These are phyloP conservation scores for Mycena latifolia DNA, from an alignment of 768 basidiomycete genomes.

Conservation along the genomic window DNA sequence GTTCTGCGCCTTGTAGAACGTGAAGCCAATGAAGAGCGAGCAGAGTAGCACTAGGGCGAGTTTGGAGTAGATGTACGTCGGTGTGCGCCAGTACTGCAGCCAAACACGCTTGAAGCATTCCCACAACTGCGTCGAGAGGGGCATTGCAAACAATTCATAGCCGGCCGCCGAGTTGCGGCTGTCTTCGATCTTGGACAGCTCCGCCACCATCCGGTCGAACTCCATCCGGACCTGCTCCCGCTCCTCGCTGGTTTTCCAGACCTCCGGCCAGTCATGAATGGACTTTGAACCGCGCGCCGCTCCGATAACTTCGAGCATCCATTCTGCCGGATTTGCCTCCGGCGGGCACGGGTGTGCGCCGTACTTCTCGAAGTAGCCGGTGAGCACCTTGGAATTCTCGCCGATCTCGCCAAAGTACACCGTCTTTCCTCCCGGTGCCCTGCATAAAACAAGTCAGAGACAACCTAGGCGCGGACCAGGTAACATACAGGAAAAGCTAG, in stretches of 20 bases:
- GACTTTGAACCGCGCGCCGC: slow-evolving; percentile 54
- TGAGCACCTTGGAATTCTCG: slow-evolving; percentile 59
- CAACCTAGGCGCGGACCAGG: neutral
- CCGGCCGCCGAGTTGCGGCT: slow-evolving; percentile 30
- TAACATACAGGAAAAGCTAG: slow-evolving; percentile 25
- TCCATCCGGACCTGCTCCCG: slow-evolving; percentile 50
- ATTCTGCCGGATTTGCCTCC: slow-evolving; percentile 71
- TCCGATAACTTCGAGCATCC: slow-evolving; percentile 59
- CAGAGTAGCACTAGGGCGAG: slow-evolving; percentile 16
- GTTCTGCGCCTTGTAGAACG: slow-evolving; percentile 45
- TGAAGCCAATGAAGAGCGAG: slow-evolving; percentile 46
- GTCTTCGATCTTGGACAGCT: slow-evolving; percentile 31
- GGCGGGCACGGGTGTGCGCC: slow-evolving; percentile 64
- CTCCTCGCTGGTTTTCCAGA: slow-evolving; percentile 56
- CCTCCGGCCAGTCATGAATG: slow-evolving; percentile 53
- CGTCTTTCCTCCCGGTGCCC: slow-evolving; percentile 65
- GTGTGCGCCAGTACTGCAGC: slow-evolving; percentile 44
- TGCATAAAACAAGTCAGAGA: slow-evolving; percentile 38
- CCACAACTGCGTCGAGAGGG: slow-evolving; percentile 39
- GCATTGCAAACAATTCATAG: slow-evolving; percentile 39
- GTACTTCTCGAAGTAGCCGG: slow-evolving; percentile 71
- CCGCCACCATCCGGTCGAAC: slow-evolving; percentile 43
- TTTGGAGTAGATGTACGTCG: slow-evolving; percentile 43
- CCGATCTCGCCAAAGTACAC: slow-evolving; percentile 75
- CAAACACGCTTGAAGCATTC: slow-evolving; percentile 43